These are phyloP conservation scores for Diddensiella santjacobensis DNA, from an alignment of 805 yeast species.

Conservation along the genomic window DNA sequence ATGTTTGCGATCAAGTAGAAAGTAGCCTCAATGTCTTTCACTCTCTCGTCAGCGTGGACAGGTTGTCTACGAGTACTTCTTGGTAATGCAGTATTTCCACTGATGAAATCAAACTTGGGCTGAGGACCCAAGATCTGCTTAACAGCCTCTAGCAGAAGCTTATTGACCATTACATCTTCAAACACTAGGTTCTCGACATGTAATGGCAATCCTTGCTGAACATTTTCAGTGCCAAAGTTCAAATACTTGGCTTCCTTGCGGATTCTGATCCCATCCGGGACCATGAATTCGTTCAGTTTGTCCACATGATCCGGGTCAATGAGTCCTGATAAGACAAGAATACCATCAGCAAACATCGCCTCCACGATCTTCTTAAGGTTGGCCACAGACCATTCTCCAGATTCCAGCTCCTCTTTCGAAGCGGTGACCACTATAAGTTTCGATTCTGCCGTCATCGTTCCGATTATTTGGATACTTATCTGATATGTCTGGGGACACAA, in stretches of 20 bases:
- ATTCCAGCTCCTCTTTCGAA: constrained; percentile 4
- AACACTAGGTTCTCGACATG: constrained; percentile 10
- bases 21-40: constrained; percentile 6
- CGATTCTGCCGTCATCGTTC: neutral
- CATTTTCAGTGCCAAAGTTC: constrained; percentile 19
- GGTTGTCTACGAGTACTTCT: constrained; percentile 17
- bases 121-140: constrained; percentile 17
- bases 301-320: constrained; percentile 18
- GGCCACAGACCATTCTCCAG: constrained; percentile 13
- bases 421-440: constrained; percentile 8
- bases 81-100: constrained; percentile 19
- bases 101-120: constrained; percentile 15
- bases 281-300: constrained; percentile 16
- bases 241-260: constrained; percentile 4
- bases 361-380: constrained; percentile 16
- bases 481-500: too few relatives aligned
- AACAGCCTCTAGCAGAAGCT: constrained; percentile 15
- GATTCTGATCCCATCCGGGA: constrained; percentile 11
- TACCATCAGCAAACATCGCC: constrained; percentile 14
- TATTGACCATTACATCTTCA: constrained; percentile 16
- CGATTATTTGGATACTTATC: neutral
- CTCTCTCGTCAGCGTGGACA: constrained; percentile 18
- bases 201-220: constrained; percentile 22
- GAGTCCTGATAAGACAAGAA: constrained; percentile 15
- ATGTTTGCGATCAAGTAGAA: constrained; percentile 18